Base-by-base conservation (phyloP, 371 early-diverging fungal species). In the Amoeboradix gromovi region DNA sequence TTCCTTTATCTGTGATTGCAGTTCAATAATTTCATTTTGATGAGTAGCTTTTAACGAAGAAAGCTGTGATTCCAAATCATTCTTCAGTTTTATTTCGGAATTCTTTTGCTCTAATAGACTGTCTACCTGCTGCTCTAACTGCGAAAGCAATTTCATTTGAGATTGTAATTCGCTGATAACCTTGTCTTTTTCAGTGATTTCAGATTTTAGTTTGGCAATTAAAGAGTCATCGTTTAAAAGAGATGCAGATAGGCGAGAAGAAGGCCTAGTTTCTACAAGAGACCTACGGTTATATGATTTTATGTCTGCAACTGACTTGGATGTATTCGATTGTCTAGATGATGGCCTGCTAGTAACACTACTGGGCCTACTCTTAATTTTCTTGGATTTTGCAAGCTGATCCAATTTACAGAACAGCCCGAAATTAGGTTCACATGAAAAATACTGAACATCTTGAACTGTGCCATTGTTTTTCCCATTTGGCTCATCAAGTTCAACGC, bases 351-450 rank as follows among this genome's bases (percentile, higher is more conserved):
- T 48, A 12, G 12, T 22, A 48, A 48, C 48, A 48, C 48, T 48
- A 12, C 12, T 48, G 5, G 48, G 48, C 22, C 48, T 48, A 22
- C 48, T 48, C 22, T 48, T 48, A 12, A 22, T 12, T 48, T 22
- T 22, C 22, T 48, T 48, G 12, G 22, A 48, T 22, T 80, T 82
- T n/a, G n/a, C n/a, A 28, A 85, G 80, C 73, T 86, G 85, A 17
- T 81, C 80, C 31, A 85, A 75, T 66, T 89, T 77, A 30, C 87
- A 86, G 81, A 92, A 92, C n/a, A 90, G 81, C 69, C 91, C 92
- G 74, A 84, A 81, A 2, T 78, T 74, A 12, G 81, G 73, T 70
- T 72, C 76, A 70, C 88, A 87, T 1, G 86, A 84, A 79, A 90
- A 92, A 77, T 92, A 92, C 0, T 86, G 81, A 68, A 78, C 80